These are phyloP conservation scores for Lantana camara DNA, from an alignment of 257 asterid genomes.

Conservation along the genomic window DNA sequence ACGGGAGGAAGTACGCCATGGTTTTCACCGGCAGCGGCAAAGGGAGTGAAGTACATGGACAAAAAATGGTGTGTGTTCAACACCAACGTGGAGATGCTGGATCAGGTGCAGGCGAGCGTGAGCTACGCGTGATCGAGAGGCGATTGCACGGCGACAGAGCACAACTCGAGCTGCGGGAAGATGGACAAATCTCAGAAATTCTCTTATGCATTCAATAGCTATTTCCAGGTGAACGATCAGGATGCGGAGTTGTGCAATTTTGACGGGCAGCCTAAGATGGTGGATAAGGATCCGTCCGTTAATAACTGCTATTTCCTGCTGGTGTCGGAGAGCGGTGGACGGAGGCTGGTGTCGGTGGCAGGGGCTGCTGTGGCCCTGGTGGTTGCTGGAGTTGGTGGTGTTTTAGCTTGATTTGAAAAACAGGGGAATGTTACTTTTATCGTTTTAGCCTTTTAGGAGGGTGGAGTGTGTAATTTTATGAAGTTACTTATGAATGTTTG, in stretches of 20 bases:
- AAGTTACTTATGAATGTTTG: no score
- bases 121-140: constrained; percentile 35
- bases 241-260: constrained; percentile 48
- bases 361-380: not conserved
- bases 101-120: no score
- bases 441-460: no score
- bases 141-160: constrained; percentile 46
- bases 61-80: no score
- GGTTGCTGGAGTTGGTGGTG: constrained; percentile 5
- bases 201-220: constrained; percentile 58
- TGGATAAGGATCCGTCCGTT: constrained; percentile 37
- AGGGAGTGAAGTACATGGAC: constrained; percentile 47
- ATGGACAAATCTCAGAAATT: constrained; percentile 9
- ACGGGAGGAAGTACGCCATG: constrained; percentile 60
- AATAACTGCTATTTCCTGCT: constrained; percentile 51
- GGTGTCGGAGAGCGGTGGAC: constrained; percentile 41
- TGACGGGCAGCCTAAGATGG: constrained; percentile 50
- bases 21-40: constrained; percentile 59
- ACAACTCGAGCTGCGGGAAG: constrained; percentile 31
- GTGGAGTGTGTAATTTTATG: no score
- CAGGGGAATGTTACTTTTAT: no score
- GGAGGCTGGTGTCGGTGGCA: not conserved
- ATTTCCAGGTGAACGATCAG: no score
- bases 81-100: no score
- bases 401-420: no score